A percentile compares a stretch with the other conserved stretches of the same genome.
These are phyloP conservation scores for Talaromyces sp. DNA, from an alignment of 2,329 filamentous ascomycete genomes.

Conservation along the genomic window DNA sequence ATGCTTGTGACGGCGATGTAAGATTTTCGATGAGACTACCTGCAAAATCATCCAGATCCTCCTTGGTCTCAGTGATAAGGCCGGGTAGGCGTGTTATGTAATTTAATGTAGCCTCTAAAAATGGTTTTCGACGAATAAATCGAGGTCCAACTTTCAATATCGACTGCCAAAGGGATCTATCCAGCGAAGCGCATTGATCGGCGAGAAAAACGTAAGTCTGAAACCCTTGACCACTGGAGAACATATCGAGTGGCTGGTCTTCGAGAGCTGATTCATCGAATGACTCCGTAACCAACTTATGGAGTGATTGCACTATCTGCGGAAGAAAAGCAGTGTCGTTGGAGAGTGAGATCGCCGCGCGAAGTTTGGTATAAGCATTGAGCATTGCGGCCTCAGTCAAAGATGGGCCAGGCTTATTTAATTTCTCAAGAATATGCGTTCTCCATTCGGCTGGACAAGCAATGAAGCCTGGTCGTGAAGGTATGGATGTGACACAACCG, in stretches of 20 bases:
- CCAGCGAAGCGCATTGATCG: constrained; percentile 55
- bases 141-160: constrained; percentile 64
- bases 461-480: constrained; percentile 39
- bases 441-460: constrained; percentile 58
- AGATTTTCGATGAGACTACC: constrained; percentile 69
- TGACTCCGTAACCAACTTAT: constrained; percentile 64
- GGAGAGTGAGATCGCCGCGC: constrained; percentile 57
- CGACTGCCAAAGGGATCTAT: constrained; percentile 61
- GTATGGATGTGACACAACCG: constrained; percentile 51
- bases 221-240: constrained; percentile 73
- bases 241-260: constrained; percentile 62
- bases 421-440: constrained; percentile 66
- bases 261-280: constrained; percentile 59
- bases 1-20: constrained; percentile 67
- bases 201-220: constrained; percentile 67
- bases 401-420: constrained; percentile 48
- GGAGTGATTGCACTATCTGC: constrained; percentile 62
- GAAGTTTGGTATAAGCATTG: constrained; percentile 62
- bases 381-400: constrained; percentile 65
- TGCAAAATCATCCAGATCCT: constrained; percentile 60
- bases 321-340: constrained; percentile 62
- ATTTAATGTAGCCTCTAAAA: constrained; percentile 59
- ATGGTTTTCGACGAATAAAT: constrained; percentile 64
- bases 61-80: constrained; percentile 42
- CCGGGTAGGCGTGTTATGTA: constrained; percentile 41